Evolutionary conservation across 805 yeast species (phyloP).

Genomic region (Maudiozyma serrabonitensis): DNA sequence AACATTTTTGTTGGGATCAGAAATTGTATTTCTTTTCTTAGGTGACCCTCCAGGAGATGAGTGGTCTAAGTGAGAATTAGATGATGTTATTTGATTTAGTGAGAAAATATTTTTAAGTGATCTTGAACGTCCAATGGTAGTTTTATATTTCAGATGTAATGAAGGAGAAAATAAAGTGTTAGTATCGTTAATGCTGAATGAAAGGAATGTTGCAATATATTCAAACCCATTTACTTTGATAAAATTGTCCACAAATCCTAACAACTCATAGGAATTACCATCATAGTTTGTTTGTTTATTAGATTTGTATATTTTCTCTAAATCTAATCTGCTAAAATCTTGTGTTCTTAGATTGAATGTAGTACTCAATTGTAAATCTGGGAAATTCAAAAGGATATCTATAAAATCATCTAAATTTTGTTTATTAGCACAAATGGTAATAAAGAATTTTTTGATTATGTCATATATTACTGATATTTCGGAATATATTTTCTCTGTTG

Average conservation of each 20-base stretch:
- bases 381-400: slow-evolving; percentile 15
- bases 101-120: slow-evolving; percentile 8
- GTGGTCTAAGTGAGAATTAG: neutral
- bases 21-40: neutral
- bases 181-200: neutral
- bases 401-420: slow-evolving; percentile 15
- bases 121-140: slow-evolving; percentile 5
- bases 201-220: neutral
- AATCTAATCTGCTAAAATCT: slow-evolving; percentile 14
- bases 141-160: neutral
- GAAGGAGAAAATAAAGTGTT: neutral
- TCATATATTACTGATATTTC: slow-evolving; percentile 8
- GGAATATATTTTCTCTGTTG: slow-evolving; percentile 3
- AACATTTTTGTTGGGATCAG: neutral
- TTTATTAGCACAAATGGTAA: slow-evolving; percentile 7
- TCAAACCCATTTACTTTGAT: slow-evolving; percentile 6
- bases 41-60: neutral
- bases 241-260: slow-evolving; percentile 10
- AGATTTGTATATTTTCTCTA: slow-evolving; percentile 1
- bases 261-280: neutral
- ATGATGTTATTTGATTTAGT: slow-evolving; percentile 3
- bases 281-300: neutral
- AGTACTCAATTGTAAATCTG: slow-evolving; percentile 7
- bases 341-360: slow-evolving; percentile 14
- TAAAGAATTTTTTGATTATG: slow-evolving; percentile 5